Base-by-base conservation (phyloP, 208 protist genomes). In the Trypanosoma congolense region DNA sequence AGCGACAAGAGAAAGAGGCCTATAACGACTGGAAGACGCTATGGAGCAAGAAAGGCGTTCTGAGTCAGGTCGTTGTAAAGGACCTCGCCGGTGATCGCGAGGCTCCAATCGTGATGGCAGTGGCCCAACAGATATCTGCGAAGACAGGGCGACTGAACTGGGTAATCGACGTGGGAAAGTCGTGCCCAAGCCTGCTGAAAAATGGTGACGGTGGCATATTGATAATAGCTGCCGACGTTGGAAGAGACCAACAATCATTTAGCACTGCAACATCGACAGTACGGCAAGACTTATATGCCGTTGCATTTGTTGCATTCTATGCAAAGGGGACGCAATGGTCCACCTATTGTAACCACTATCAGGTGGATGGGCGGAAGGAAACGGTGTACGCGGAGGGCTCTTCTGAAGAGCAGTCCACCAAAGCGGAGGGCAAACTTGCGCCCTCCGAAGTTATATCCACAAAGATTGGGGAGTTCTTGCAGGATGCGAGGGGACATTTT, bases 271-370 rank as follows among this genome's bases (percentile, higher is more conserved):
- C 19, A 1, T 22, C 25, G 29, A 51, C 50, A 47, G 26, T 33
- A 9, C 29, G n/a, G 16, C 38, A 65, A 38, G 41, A 55, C 30
- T 14, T 61, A 57, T 70, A 66, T 64, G 72, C 69, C 6, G 63
- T 82, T 3, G 56, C 71, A 33, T 82, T 78, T 43, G 62, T 75
- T 18, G 75, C 79, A 22, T 86, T 86, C 51, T 55, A 61, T 49
- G 71, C 57, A 4, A 49, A 48, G 10, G 68, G 64, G 28, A 67
- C 66, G 44, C 40, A 50, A 25, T 86, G 79, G 74, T 35, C 31
- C 28, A 43, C 64, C 16, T 86, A 82, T 68, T 73, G 71, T 68
- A 70, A 77, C 45, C 75, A 82, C 61, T 72, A 73, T 48, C 62
- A 75, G 2, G 68, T 77, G 26, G 59, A 74, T 30, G 79, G 71